Base-by-base conservation (phyloP, 352 stramenopile species). In the Phytophthora crassamura region DNA sequence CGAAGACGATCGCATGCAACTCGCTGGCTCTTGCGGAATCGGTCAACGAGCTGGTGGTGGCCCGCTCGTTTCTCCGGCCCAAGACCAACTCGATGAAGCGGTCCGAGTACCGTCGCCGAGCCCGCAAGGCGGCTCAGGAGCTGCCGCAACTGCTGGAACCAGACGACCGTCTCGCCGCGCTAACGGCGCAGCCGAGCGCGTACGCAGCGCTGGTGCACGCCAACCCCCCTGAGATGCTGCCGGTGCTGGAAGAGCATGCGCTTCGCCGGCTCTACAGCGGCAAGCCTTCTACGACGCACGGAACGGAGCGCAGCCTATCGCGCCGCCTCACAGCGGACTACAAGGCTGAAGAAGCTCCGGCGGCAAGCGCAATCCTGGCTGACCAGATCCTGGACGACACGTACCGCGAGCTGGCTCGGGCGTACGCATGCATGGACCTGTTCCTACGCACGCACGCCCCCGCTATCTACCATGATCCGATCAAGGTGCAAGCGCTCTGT, bases 201-300 rank as follows among this genome's bases (percentile, higher is more conserved):
- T 25, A 25, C 22, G 22, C 22, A 3, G 22, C 22, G 22, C 22
- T 25, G 22, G 22, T 25, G 22, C 22, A 25, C 22, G 22, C 22
- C 22, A 25, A 25, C 22, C 22, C 22, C 2, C 22, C 22, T 2
- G 22, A 25, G 22, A 25, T 25, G 22, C 22, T 25, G 22, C 22
- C 22, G 22, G 22, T 25, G 22, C 22, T 61, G 6, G 7, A 11
- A 12, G 53, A 61, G 7, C 41, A 61, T 15, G 41, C 53, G 15
- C 18, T 65, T 12, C 16, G 58, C 0, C 46, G 46, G 5, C n/a
- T 14, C 6, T 59, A 65, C 18, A 43, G 46, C 15, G 38, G 57
- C 1, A 22, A 12, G 7, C 33, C 47, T n/a, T 58, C 47, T 2
- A 49, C 30, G 1, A 33, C 28, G 4, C 47, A 57, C 15, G 57